A percentile compares a stretch with the other conserved stretches of the same genome.
These are phyloP conservation scores for Lachnellula suecica DNA, from an alignment of 2,329 filamentous ascomycete genomes.

Conservation along the genomic window DNA sequence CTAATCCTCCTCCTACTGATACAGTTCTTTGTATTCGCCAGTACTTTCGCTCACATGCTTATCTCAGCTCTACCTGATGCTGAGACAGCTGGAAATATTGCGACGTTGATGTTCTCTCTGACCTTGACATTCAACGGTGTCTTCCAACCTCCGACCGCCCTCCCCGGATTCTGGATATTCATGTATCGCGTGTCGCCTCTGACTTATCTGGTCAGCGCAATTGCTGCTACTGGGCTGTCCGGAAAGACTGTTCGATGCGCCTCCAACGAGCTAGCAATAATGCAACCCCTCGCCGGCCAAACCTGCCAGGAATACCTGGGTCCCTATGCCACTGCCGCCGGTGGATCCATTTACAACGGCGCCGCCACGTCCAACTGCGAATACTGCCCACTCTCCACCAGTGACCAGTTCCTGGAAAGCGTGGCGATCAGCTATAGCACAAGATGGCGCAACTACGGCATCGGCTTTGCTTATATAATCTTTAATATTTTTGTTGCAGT, in stretches of 20 bases:
- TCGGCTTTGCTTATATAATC: conserved; percentile 56
- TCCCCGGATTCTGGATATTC: conserved; percentile 81
- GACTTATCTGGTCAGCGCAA: conserved; percentile 62
- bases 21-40: conserved; percentile 76
- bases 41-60: conserved; percentile 79
- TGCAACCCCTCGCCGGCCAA: conserved; percentile 56
- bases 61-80: conserved; percentile 75
- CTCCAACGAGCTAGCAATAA: conserved; percentile 63
- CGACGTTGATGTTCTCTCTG: conserved; percentile 73
- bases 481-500: conserved; percentile 56
- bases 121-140: conserved; percentile 77
- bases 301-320: conserved; percentile 61
- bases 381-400: conserved; percentile 57
- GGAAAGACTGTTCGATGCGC: conserved; percentile 67
- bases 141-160: conserved; percentile 58
- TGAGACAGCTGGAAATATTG: conserved; percentile 75
- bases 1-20: conserved; percentile 77
- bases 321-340: conserved; percentile 45
- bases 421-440: conserved; percentile 54
- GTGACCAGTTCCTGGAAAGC: conserved; percentile 48
- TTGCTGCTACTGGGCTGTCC: conserved; percentile 69
- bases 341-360: conserved; percentile 54
- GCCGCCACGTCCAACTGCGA: conserved; percentile 49
- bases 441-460: conserved; percentile 68
- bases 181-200: conserved; percentile 71